Evolutionary conservation across 2,329 filamentous ascomycete genomes (phyloP), one percentile per base, ranked within the genome.

Genomic region (Coniella vitis): DNA sequence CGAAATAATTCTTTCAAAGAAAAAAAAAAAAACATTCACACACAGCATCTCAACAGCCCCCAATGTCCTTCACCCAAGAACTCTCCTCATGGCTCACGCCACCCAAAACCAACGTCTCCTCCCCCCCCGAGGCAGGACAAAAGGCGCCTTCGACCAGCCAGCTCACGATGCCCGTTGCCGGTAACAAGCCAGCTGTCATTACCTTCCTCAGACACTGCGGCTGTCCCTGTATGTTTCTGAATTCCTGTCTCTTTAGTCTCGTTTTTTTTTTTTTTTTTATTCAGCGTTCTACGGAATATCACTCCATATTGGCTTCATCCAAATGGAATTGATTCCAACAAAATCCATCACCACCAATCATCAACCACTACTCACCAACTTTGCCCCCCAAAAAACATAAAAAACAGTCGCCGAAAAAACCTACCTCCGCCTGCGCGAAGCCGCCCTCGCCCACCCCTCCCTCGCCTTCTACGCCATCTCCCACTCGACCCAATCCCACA

Each of bases 191-290:
- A 0, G 78, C 75, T 0, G 61, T 89, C 1, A 65, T 89, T 17
- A 73, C 79, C 13, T 89, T 89, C 58, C 70, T 89, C 4, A 73
- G 85, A 25, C 84, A 88, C 61, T 88, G 84, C 61, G 85, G 84
- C 29, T 87, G 84, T 67, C 84, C 84, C 8, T 87, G 84, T 84
- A 74, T 60, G 74, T 64, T n/a, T n/a, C n/a, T n/a, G n/a, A n/a
- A n/a, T n/a, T n/a, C n/a, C n/a, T n/a, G n/a, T n/a, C n/a, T n/a
- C n/a, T n/a, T n/a, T n/a, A n/a, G n/a, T n/a, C n/a, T n/a, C n/a
- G n/a, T n/a, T n/a, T n/a, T n/a, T n/a, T n/a, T n/a, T n/a, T n/a
- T n/a, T n/a, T n/a, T n/a, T n/a, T n/a, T n/a, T n/a, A n/a, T n/a
- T n/a, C n/a, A n/a, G n/a, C n/a, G n/a, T n/a, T n/a, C n/a, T n/a